phyloP scores from a whole-genome alignment of 371 early-diverging fungal genomes.

The Mortierella sp. region DNA sequence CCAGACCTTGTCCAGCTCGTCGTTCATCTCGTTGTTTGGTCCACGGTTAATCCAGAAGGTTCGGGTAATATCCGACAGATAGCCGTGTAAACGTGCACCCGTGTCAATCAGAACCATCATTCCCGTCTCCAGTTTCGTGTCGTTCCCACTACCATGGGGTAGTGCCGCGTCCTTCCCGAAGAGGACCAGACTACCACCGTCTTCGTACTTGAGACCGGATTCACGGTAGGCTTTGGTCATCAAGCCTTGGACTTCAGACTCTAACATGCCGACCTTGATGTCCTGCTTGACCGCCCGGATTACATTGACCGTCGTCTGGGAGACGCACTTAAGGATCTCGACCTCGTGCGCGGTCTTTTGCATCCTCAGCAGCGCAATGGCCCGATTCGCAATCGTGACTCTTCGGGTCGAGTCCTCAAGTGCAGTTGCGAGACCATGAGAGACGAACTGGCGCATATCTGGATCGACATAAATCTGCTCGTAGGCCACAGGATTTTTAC shows the following conservation, averaged over 20 bases:
- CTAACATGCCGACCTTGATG: constrained; percentile 59
- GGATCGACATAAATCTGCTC: constrained; percentile 59
- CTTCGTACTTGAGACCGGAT: constrained; percentile 57
- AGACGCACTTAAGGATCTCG: constrained; percentile 65
- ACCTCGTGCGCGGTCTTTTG: constrained; percentile 63
- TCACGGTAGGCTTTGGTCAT: constrained; percentile 54
- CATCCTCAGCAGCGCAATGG: constrained; percentile 60
- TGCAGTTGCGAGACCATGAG: constrained; percentile 52
- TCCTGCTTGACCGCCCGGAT: constrained; percentile 59
- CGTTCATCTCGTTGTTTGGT: constrained; percentile 53
- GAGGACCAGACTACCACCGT: constrained; percentile 63
- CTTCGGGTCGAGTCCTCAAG: constrained; percentile 20
- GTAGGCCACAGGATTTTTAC: constrained; percentile 19
- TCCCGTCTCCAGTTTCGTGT: constrained; percentile 53
- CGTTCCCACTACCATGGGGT: constrained; percentile 66
- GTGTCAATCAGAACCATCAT: constrained; percentile 68
- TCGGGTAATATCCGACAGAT: constrained; percentile 65
- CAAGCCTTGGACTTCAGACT: constrained; percentile 58
- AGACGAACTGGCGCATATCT: constrained; percentile 62
- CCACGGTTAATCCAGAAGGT: constrained; percentile 62
- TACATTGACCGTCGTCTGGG: constrained; percentile 62
- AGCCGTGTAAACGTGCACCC: constrained; percentile 64
- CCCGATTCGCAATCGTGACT: constrained; percentile 58
- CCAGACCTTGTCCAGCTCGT: constrained; percentile 67
- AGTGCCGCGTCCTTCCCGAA: constrained; percentile 68